Evolutionary conservation across 306 rosid genomes (phyloP).

Genomic region (Prunus salicina): DNA sequence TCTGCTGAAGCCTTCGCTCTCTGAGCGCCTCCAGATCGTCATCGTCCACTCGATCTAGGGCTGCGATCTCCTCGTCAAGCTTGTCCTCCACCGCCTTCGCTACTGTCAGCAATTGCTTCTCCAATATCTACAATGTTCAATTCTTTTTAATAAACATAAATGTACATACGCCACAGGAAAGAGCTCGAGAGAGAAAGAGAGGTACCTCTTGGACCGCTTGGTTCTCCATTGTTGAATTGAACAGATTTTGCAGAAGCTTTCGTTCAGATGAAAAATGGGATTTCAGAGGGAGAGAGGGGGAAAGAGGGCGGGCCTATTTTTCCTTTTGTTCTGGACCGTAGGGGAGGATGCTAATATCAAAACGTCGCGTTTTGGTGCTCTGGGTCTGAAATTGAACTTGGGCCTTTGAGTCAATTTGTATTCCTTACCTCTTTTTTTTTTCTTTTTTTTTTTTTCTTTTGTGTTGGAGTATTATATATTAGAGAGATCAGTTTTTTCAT

Average conservation of each 20-base stretch:
- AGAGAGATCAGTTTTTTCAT: no score
- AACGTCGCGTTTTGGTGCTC: no score
- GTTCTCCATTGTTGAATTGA: slow-evolving; percentile 49
- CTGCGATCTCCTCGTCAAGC: slow-evolving; percentile 84
- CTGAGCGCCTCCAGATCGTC: slow-evolving; percentile 85
- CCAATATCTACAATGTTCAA: slow-evolving; percentile 39
- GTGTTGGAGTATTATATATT: no score
- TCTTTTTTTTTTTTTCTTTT: no score
- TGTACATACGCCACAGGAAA: no score
- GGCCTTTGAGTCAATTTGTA: no score
- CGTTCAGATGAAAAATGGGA: not conserved
- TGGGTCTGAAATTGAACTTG: no score
- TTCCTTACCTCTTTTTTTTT: no score
- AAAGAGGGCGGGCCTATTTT: not conserved
- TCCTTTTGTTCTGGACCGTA: no score
- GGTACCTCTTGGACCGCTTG: slow-evolving; percentile 61
- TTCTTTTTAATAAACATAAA: not conserved
- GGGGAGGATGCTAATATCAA: no score
- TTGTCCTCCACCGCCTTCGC: slow-evolving; percentile 85
- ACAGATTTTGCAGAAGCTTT: slow-evolving; percentile 13
- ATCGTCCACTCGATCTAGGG: slow-evolving; percentile 74
- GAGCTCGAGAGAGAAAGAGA: not conserved
- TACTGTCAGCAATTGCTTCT: slow-evolving; percentile 82
- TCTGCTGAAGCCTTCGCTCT: slow-evolving; percentile 87
- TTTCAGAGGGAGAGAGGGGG: not conserved